phyloP scores from a whole-genome alignment of 208 protist species.

The Leishmania aethiopica region DNA sequence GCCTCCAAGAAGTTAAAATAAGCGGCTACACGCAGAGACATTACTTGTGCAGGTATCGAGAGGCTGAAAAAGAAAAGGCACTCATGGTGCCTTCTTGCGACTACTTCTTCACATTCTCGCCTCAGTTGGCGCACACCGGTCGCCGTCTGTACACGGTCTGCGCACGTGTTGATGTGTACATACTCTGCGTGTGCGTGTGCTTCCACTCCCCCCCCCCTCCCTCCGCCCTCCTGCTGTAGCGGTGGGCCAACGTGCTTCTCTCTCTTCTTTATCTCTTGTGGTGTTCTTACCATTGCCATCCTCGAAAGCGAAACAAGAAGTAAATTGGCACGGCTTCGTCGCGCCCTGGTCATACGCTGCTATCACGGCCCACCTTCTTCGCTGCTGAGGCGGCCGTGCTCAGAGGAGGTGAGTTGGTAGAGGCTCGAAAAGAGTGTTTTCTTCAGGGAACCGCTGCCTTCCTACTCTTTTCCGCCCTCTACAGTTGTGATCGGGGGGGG shows the following conservation, averaged over 20 bases:
- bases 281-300: not conserved
- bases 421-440: not conserved
- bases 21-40: not conserved
- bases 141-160: not conserved
- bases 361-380: not conserved
- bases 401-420: not conserved
- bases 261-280: not conserved
- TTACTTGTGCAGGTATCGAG: not conserved
- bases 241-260: not conserved
- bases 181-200: not conserved
- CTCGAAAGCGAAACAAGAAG: not conserved
- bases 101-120: not conserved
- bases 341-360: not conserved
- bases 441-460: not conserved
- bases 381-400: too few species aligned
- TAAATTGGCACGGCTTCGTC: not conserved
- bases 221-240: not conserved
- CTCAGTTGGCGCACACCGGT: not conserved
- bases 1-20: constrained; percentile 1
- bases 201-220: not conserved
- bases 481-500: not conserved
- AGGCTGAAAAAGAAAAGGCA: not conserved
- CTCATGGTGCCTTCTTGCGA: not conserved
- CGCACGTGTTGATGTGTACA: not conserved
- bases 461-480: not conserved